These are phyloP conservation scores for Pochonia chlamydosporia DNA, from an alignment of 2,329 filamentous ascomycete genomes.

Conservation along the genomic window DNA sequence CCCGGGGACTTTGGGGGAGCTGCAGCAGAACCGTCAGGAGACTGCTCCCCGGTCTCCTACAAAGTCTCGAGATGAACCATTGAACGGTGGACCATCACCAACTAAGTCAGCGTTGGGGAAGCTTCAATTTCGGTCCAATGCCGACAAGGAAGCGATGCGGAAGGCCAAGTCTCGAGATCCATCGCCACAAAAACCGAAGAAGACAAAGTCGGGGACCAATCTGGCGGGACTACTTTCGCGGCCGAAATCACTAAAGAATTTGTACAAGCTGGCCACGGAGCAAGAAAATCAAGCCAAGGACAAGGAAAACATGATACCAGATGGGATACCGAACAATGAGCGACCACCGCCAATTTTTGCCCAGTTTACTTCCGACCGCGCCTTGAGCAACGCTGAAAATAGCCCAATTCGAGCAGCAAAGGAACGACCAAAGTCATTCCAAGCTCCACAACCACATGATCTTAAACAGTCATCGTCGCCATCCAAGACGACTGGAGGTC, in stretches of 20 bases:
- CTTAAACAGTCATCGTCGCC: constrained; percentile 12
- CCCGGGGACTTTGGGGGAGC: constrained; percentile 46
- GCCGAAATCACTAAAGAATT: constrained; percentile 65
- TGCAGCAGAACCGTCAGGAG: constrained; percentile 49
- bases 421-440: constrained; percentile 46
- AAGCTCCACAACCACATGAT: constrained; percentile 24
- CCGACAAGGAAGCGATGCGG: constrained; percentile 27
- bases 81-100: constrained; percentile 1
- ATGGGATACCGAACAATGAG: constrained; percentile 15
- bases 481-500: constrained; percentile 19
- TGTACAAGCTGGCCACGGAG: constrained; percentile 48
- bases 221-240: constrained; percentile 71
- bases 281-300: constrained; percentile 54
- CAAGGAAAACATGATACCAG: constrained; percentile 76
- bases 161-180: constrained; percentile 35
- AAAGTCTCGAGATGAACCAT: constrained; percentile 28
- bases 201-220: constrained; percentile 78
- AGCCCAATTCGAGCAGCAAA: constrained; percentile 22
- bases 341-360: constrained; percentile 70
- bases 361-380: constrained; percentile 50
- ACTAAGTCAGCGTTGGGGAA: constrained; percentile 25
- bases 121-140: constrained; percentile 38
- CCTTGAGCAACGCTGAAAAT: constrained; percentile 1
- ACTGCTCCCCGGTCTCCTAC: constrained; percentile 31
- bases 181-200: constrained; percentile 61